Evolutionary conservation across 192 early-diverging fungal species (phyloP), one percentile per base, ranked within the genome.

Genomic region (Geranomyces variabilis): DNA sequence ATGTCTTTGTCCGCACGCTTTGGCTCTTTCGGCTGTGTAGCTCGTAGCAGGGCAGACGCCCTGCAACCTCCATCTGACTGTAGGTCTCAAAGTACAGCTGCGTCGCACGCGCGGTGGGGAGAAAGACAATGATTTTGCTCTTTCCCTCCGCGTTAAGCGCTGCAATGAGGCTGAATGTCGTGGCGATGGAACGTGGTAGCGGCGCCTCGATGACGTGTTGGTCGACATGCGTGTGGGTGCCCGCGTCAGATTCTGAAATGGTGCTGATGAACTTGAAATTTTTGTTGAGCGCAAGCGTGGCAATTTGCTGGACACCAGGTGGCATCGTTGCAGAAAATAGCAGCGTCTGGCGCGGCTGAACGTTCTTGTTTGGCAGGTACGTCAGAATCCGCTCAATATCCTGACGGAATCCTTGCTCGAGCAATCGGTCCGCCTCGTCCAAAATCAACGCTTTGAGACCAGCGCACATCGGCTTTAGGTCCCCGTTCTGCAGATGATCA

Each of bases 321-420:
- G 95, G 94, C 75, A 96, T 96, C 13, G 95, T 97, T 41, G 95
- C 95, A 15, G 94, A 96, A 56, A 97, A 97, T 48, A 97, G 72
- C 8, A 94, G 90, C 0, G 94, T 93, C 58, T 96, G 95, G 19
- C 93, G 85, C 53, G 89, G 94, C 88, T 26, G 89, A 88, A 12
- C 91, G 92, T 48, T 89, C 90, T 55, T 90, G 13, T 69, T 24
- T 13, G 92, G 89, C 81, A 94, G 96, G 19, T 43, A 49, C 30
- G 80, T 29, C 21, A 97, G 89, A 68, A 97, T 97, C 77, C 92
- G 91, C 86, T 94, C 92, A n/a, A 96, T 91, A 71, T 90, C 91
- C 41, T 92, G 93, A 67, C 93, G 92, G 70, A 97, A 97, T 14
- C 94, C 95, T 90, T 94, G 92, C 73, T 97, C 95, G 78, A 97